Percentiles rank a stretch among this genome's conserved stretches.
These are phyloP conservation scores for Thuidium tamariscinum DNA, from an alignment of 225 moss, liverwort and hornwort species.

Conservation along the genomic window DNA sequence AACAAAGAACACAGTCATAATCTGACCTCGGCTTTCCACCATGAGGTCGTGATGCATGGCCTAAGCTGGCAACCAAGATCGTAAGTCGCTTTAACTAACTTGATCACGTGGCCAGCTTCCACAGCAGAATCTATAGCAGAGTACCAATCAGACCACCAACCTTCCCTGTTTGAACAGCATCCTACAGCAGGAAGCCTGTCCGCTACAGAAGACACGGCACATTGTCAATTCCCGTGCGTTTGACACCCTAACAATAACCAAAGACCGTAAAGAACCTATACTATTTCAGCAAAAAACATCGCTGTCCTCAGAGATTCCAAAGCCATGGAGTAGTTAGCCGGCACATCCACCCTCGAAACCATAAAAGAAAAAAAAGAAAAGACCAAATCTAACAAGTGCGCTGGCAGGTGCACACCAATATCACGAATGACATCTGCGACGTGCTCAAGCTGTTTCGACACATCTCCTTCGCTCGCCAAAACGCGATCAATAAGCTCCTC, in stretches of 20 bases:
- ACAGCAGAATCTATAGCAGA: conserved; percentile 14
- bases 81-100: conserved; percentile 10
- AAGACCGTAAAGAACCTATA: background rate
- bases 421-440: conserved; percentile 11
- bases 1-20: background rate
- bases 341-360: background rate
- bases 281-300: background rate
- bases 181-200: conserved; percentile 14
- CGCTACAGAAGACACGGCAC: conserved; percentile 4
- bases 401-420: background rate
- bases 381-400: background rate
- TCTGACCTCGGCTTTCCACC: conserved; percentile 33
- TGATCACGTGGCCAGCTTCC: conserved; percentile 14
- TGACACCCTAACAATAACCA: background rate
- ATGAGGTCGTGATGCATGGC: conserved; percentile 18
- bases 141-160: conserved; percentile 29
- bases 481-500: conserved; percentile 1
- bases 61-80: conserved; percentile 31
- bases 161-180: conserved; percentile 24
- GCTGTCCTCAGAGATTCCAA: background rate
- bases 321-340: background rate
- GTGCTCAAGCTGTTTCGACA: conserved; percentile 7
- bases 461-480: conserved; percentile 2
- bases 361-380: background rate
- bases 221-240: background rate